These are phyloP conservation scores for Angophora floribunda DNA, from an alignment of 345 rosid genomes.

Conservation along the genomic window DNA sequence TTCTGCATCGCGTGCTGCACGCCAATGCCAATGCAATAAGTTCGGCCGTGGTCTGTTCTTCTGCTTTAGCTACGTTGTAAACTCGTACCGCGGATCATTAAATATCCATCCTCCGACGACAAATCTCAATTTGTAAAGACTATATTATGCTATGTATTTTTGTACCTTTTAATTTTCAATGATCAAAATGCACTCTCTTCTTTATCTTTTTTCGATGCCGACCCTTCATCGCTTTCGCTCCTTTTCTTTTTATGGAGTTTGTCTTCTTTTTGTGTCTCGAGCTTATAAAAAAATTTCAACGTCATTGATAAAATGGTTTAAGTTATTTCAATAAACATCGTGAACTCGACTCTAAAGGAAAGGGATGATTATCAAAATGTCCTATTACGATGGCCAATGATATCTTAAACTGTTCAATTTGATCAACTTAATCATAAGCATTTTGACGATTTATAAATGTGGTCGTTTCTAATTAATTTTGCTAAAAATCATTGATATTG, in stretches of 20 bases:
- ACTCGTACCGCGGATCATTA: neutral
- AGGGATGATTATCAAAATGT: accelerated
- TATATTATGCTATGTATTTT: neutral
- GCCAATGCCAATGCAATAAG: neutral
- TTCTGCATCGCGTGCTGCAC: neutral
- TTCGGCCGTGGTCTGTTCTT: neutral
- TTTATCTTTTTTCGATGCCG: neutral
- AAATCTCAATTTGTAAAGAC: neutral
- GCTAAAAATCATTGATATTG: accelerated
- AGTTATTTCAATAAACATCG: neutral
- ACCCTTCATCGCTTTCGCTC: neutral
- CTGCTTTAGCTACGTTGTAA: too few relatives aligned
- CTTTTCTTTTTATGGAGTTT: neutral
- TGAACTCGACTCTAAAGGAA: neutral
- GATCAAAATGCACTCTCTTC: too few relatives aligned
- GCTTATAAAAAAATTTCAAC: neutral
- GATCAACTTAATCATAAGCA: accelerated
- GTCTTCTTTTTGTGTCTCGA: neutral
- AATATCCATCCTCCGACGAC: neutral
- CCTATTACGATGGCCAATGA: accelerated
- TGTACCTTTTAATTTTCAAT: neutral
- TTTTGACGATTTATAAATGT: neutral
- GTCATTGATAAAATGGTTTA: neutral
- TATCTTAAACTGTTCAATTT: accelerated
- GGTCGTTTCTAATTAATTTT: neutral